A percentile compares a stretch with the other conserved stretches of the same genome.
Evolutionary conservation across 1,284 basidiomycete species (phyloP).

Genomic region (Pseudozyma hubeiensis): DNA sequence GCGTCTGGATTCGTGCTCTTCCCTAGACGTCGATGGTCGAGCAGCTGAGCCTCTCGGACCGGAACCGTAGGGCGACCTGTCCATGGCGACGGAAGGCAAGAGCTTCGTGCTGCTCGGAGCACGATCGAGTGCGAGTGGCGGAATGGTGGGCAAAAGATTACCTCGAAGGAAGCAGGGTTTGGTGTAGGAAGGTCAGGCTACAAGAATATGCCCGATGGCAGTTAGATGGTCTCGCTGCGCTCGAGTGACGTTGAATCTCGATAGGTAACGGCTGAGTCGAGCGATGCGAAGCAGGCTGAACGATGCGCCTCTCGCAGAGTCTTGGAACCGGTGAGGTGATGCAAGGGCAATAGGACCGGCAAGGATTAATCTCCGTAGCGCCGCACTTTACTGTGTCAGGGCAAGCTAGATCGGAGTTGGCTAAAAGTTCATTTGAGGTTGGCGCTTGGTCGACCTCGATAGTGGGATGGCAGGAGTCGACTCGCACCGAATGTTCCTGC

Average conservation of each 20-base stretch:
- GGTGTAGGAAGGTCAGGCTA: too few relatives aligned
- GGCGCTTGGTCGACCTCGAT: constrained; percentile 7
- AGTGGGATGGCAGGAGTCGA: not conserved
- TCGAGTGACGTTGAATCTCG: too few relatives aligned
- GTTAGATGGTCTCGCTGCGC: too few relatives aligned
- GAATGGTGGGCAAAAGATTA: constrained; percentile 42
- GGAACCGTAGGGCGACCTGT: constrained; percentile 33
- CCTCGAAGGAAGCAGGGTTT: not conserved
- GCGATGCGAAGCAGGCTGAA: not conserved
- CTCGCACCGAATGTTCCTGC: constrained; percentile 1
- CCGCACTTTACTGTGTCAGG: not conserved
- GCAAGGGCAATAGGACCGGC: constrained; percentile 9
- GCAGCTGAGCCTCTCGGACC: constrained; percentile 21
- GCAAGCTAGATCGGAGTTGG: constrained; percentile 1
- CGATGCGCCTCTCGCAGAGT: not conserved
- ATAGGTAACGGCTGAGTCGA: too few relatives aligned
- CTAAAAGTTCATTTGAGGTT: constrained; percentile 1
- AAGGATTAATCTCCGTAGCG: not conserved
- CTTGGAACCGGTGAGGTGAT: constrained; percentile 14
- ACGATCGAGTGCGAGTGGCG: constrained; percentile 27
- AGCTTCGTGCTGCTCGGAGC: constrained; percentile 48
- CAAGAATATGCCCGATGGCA: too few relatives aligned
- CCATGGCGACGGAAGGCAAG: constrained; percentile 31
- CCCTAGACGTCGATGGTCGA: constrained; percentile 8
- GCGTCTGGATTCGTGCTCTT: constrained; percentile 12